These are phyloP conservation scores for Enterocytospora artemiae DNA, from an alignment of 371 early-diverging fungal species.

Conservation along the genomic window DNA sequence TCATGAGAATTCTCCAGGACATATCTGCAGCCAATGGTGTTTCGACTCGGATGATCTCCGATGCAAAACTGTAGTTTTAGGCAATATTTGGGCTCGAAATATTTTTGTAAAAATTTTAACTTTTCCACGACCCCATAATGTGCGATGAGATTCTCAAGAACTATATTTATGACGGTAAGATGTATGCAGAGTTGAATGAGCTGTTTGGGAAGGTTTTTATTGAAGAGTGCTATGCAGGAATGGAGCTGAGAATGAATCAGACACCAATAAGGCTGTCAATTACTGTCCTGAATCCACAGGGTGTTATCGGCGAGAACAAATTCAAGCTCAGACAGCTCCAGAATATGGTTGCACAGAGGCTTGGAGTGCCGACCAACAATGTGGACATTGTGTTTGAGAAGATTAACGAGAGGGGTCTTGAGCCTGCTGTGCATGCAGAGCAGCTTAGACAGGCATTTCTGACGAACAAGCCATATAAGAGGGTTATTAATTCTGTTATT, in stretches of 20 bases:
- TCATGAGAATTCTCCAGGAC: not conserved
- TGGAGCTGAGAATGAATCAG: conserved; percentile 90
- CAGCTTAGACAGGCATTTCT: conserved; percentile 89
- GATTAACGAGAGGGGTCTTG: conserved; percentile 90
- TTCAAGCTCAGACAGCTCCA: conserved; percentile 94
- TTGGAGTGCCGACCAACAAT: conserved; percentile 87
- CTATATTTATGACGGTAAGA: conserved; percentile 49
- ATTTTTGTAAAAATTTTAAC: conserved; percentile 10
- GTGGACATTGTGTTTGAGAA: conserved; percentile 94
- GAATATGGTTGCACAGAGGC: conserved; percentile 89
- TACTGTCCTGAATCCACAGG: conserved; percentile 90
- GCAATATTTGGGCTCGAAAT: not conserved
- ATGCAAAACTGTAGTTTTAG: not conserved
- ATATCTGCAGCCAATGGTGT: not conserved
- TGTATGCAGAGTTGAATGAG: conserved; percentile 57
- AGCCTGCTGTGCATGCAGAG: conserved; percentile 96
- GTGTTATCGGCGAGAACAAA: conserved; percentile 92
- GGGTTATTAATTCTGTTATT: conserved; percentile 91
- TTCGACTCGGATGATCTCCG: not conserved
- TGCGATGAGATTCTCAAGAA: conserved; percentile 27
- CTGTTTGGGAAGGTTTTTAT: conserved; percentile 61
- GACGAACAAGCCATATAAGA: conserved; percentile 76
- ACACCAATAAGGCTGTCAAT: conserved; percentile 96
- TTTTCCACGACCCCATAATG: conserved; percentile 16
- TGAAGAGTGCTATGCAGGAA: conserved; percentile 81